Base-by-base conservation (phyloP, 1,284 basidiomycete species). In the Leccinum subrobustum region DNA sequence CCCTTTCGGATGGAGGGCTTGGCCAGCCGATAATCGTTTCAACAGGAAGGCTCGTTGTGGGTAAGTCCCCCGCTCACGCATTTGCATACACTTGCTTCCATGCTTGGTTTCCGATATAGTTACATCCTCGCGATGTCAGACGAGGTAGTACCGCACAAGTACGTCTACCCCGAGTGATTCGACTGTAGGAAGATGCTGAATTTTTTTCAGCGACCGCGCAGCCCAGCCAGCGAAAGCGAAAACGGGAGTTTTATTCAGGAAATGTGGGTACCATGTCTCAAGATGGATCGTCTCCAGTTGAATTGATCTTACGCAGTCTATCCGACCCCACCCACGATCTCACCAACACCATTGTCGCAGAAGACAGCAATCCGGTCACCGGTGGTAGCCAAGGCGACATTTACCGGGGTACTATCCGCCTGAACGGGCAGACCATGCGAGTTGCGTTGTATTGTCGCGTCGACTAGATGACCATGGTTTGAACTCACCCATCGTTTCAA, bases 381-480 rank as follows among this genome's bases (percentile, higher is more conserved):
- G 63, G 61, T 1, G 69, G 67, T 16, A 65, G 58, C 35, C 64
- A 70, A 3, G 61, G 66, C 1, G 70, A 69, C 37, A 61, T 69
- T 18, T 63, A 69, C 57, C 54, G 53, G 47, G 68, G 68, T 3
- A 66, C 18, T 1, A 58, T 72, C 59, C 57, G 35, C 12, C 1
- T 69, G 18, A 62, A 65, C 14, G 65, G 61, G 23, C 57, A 1
- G 52, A 0, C 33, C 51, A 63, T 70, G 52, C 62, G 18, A 58
- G 70, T 70, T 65, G 42, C 50, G 44, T 51, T 27, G 8, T 16
- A 68, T 69, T 25, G 6, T 59, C 18, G 4, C 16, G 4, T 52
- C 14, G 7, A n/a, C 2, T 31, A 16, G 7, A 18, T 8, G 5
- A 37, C 6, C 2, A 12, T 14, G 12, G 2, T 42, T 23, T 14